phyloP scores from a whole-genome alignment of 2,329 filamentous ascomycete genomes.

The Colletotrichum echinochloae region DNA sequence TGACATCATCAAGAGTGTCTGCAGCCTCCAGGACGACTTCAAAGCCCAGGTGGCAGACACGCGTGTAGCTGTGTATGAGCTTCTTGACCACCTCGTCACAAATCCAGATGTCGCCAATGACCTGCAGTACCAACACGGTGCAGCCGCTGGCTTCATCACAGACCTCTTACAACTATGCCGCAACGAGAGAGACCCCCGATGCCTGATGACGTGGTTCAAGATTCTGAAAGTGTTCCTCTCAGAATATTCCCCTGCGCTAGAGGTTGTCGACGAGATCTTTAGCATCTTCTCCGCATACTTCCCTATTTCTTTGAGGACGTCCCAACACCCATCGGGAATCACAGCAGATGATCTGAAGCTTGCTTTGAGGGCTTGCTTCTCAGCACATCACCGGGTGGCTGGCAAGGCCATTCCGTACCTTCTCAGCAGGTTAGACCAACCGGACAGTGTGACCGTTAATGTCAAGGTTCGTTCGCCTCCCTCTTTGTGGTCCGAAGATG shows the following conservation, averaged over 20 bases:
- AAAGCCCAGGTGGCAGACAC: slow-evolving; percentile 64
- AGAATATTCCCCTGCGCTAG: slow-evolving; percentile 58
- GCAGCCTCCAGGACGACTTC: slow-evolving; percentile 68
- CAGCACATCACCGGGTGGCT: slow-evolving; percentile 61
- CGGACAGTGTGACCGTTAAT: slow-evolving; percentile 67
- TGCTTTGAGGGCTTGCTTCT: slow-evolving; percentile 65
- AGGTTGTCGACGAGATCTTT: slow-evolving; percentile 64
- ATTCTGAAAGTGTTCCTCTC: slow-evolving; percentile 60
- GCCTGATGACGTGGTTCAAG: slow-evolving; percentile 68
- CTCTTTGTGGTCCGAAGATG: neutral
- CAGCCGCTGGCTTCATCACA: slow-evolving; percentile 59
- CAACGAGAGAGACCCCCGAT: slow-evolving; percentile 68
- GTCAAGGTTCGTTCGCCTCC: slow-evolving; percentile 61
- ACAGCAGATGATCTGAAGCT: slow-evolving; percentile 69
- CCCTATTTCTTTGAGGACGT: slow-evolving; percentile 67
- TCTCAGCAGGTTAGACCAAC: slow-evolving; percentile 68
- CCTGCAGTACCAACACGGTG: slow-evolving; percentile 58
- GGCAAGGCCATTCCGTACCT: slow-evolving; percentile 64
- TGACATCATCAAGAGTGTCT: slow-evolving; percentile 63
- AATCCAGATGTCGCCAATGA: slow-evolving; percentile 57
- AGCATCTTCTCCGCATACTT: slow-evolving; percentile 70
- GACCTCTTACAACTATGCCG: slow-evolving; percentile 64
- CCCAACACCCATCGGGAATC: slow-evolving; percentile 61
- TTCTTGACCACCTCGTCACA: slow-evolving; percentile 59
- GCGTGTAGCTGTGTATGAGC: slow-evolving; percentile 63